Evolutionary conservation across 768 basidiomycete species (phyloP), one percentile per base, ranked within the genome.

Genomic region (Agrocybe chaxingu): DNA sequence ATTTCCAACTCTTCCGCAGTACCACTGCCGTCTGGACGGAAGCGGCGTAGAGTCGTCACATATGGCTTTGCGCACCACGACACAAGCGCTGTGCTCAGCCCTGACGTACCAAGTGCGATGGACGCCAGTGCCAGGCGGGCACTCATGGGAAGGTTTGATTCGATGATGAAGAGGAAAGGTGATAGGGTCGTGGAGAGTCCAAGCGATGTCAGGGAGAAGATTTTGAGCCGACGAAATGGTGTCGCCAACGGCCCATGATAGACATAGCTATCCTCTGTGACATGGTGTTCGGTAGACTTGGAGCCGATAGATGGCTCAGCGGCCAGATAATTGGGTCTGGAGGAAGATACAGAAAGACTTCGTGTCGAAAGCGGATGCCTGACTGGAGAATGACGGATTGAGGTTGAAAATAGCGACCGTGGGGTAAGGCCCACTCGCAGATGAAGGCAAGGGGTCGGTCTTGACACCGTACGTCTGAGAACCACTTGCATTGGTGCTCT

Each of bases 141-240:
- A 12, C 76, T 73, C 36, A 78, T 58, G 0, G 92, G 90, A 6
- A 94, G 76, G 18, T 78, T 78, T 4, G 90, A 86, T 53, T 93
- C 90, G 57, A 94, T 74, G 46, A 89, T 62, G 66, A 94, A 87
- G 53, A 94, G 81, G 69, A 94, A 83, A 1, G 92, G 92, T 1
- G 87, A 74, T 58, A 94, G 72, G 3, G 80, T 74, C 51, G 75
- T 68, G 8, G 89, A 85, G 43, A 91, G 76, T 2, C 76, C 75
- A 42, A 94, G 77, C 0, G 92, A 92, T 18, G 84, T 80, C 0
- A 95, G 70, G 9, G 91, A 93, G 71, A 94, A 92, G 7, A 90
- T 66, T 65, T 94, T 93, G 49, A 93, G 77, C 18, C 80, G 79
- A 48, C 82, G 79, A 71, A 90, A 92, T 1, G 91, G 88, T 39